These are phyloP conservation scores for Emmonsiellopsis sp. DNA, from an alignment of 2,329 filamentous ascomycete species.

Conservation along the genomic window DNA sequence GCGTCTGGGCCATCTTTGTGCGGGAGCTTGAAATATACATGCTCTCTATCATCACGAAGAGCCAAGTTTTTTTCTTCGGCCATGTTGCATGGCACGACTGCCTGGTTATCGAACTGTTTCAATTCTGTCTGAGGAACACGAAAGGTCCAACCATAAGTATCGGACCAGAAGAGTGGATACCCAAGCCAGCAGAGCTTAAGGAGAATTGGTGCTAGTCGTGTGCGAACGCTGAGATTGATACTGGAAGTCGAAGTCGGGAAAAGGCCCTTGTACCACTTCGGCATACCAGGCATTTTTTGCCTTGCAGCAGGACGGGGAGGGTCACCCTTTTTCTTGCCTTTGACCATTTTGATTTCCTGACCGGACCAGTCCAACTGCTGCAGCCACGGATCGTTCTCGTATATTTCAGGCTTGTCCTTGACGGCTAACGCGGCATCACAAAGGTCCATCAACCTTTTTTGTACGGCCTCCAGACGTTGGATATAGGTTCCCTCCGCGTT, in stretches of 20 bases:
- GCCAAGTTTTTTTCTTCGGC: constrained; percentile 58
- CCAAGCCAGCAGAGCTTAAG: constrained; percentile 82
- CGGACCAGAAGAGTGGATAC: constrained; percentile 83
- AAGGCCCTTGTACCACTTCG: constrained; percentile 90
- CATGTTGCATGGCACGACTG: constrained; percentile 68
- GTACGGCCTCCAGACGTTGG: constrained; percentile 64
- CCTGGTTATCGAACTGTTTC: constrained; percentile 57
- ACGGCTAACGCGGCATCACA: constrained; percentile 67
- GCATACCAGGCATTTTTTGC: constrained; percentile 92
- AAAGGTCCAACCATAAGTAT: constrained; percentile 89
- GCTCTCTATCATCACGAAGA: constrained; percentile 56
- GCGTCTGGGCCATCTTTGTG: constrained; percentile 89
- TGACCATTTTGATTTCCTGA: constrained; percentile 83
- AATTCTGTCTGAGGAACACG: constrained; percentile 56
- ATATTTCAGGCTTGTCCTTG: constrained; percentile 60
- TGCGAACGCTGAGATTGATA: constrained; percentile 75
- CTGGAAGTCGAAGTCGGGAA: constrained; percentile 56
- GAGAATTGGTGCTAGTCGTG: constrained; percentile 75
- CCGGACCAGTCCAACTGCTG: constrained; percentile 91
- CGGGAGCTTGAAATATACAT: constrained; percentile 82
- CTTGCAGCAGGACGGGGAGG: constrained; percentile 65
- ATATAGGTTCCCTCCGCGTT: constrained; percentile 81
- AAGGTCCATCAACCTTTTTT: constrained; percentile 61
- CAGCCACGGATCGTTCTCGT: constrained; percentile 78
- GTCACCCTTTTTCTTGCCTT: constrained; percentile 79